These are phyloP conservation scores for Populus trichocarpa DNA, from an alignment of 441 rosid species.

Conservation along the genomic window DNA sequence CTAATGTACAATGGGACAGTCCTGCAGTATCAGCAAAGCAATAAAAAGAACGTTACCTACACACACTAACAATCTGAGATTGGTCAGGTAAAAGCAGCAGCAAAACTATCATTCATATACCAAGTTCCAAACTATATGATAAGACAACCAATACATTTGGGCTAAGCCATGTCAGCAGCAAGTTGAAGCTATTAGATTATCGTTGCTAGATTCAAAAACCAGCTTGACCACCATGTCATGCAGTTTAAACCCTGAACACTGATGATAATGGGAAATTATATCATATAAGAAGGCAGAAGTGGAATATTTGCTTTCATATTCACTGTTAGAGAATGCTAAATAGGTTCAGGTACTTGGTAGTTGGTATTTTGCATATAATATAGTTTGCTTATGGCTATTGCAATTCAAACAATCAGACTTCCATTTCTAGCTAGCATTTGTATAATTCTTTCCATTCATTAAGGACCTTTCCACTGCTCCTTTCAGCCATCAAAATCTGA, in stretches of 20 bases:
- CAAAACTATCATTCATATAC: background rate
- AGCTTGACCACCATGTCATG: background rate
- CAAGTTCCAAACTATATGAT: background rate
- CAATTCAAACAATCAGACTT: background rate
- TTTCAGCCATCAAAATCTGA: background rate
- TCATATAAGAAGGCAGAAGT: background rate
- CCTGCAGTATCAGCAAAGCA: slow-evolving; percentile 29
- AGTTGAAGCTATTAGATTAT: background rate
- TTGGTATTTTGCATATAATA: background rate
- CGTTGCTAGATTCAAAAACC: background rate
- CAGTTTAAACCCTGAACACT: background rate
- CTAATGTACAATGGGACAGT: slow-evolving; percentile 17
- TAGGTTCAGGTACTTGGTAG: background rate
- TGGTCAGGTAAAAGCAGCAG: background rate
- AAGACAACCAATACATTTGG: background rate
- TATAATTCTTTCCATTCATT: background rate
- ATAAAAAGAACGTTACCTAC: slow-evolving; percentile 2
- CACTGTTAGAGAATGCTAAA: background rate
- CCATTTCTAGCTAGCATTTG: background rate
- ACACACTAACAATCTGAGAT: background rate
- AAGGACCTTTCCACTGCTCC: background rate
- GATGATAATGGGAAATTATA: background rate
- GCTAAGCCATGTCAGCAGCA: background rate
- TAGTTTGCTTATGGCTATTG: background rate
- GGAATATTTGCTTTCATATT: background rate